phyloP scores from a whole-genome alignment of 2,329 filamentous ascomycete species.

The Monosporascus sp. region DNA sequence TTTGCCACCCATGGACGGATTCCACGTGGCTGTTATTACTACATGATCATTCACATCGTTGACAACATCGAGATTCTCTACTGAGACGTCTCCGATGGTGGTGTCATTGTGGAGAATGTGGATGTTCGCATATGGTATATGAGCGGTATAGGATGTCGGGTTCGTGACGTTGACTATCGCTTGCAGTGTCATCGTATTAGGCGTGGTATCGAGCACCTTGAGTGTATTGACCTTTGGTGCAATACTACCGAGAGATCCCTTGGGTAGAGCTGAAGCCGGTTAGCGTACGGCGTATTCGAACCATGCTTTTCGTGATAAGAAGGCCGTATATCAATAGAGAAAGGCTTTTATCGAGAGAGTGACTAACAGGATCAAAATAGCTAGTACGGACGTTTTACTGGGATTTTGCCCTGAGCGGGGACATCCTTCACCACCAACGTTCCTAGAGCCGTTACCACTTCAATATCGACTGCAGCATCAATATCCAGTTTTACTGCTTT shows the following conservation, averaged over 20 bases:
- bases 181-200: slow-evolving; percentile 64
- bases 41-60: slow-evolving; percentile 70
- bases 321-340: slow-evolving; percentile 13
- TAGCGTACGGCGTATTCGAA: slow-evolving; percentile 21
- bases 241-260: slow-evolving; percentile 42
- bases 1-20: slow-evolving; percentile 62
- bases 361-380: slow-evolving; percentile 43
- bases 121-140: slow-evolving; percentile 74
- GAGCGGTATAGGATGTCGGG: slow-evolving; percentile 78
- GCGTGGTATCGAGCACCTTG: slow-evolving; percentile 66
- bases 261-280: slow-evolving; percentile 50
- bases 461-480: slow-evolving; percentile 75
- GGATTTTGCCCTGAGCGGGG: slow-evolving; percentile 78
- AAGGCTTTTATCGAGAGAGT: slow-evolving; percentile 16
- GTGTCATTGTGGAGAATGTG: slow-evolving; percentile 70
- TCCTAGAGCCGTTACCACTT: slow-evolving; percentile 76
- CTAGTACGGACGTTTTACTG: slow-evolving; percentile 84
- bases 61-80: slow-evolving; percentile 56
- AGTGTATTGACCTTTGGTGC: slow-evolving; percentile 66
- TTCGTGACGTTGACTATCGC: slow-evolving; percentile 81
- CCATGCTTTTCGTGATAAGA: slow-evolving; percentile 6
- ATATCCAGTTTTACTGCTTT: slow-evolving; percentile 67
- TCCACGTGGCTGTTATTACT: slow-evolving; percentile 65
- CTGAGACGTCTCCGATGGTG: slow-evolving; percentile 68
- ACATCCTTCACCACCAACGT: slow-evolving; percentile 76